phyloP scores from a whole-genome alignment of 192 early-diverging fungal genomes.

The Cladochytrium replicatum region DNA sequence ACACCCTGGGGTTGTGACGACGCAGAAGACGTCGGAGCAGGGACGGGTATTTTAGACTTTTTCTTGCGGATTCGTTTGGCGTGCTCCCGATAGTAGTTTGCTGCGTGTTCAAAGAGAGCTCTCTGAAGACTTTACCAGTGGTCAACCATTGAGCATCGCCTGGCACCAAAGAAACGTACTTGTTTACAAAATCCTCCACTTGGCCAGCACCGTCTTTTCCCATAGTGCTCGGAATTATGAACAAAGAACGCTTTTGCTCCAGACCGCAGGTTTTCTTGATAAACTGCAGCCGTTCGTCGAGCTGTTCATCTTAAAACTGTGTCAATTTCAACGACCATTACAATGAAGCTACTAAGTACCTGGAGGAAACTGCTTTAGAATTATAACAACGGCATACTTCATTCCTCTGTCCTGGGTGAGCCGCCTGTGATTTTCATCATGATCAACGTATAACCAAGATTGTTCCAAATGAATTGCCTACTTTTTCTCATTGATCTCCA shows the following conservation, averaged over 20 bases:
- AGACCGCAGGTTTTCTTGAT: conserved; percentile 60
- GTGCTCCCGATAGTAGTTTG: conserved; percentile 67
- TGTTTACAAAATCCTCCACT: conserved; percentile 50
- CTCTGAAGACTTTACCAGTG: conserved; percentile 43
- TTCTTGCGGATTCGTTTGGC: conserved; percentile 66
- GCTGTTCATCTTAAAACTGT: conserved; percentile 42
- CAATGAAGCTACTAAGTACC: conserved; percentile 26
- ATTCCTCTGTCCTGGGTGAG: conserved; percentile 50
- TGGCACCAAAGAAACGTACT: conserved; percentile 31
- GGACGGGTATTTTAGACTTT: conserved; percentile 45
- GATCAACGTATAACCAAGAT: background rate
- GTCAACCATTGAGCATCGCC: conserved; percentile 6
- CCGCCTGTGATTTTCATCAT: conserved; percentile 32
- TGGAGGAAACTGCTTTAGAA: conserved; percentile 42
- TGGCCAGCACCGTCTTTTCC: conserved; percentile 17
- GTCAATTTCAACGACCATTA: too few relatives aligned
- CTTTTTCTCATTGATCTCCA: conserved; percentile 61
- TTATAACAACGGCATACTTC: conserved; percentile 63
- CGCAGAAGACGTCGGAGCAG: conserved; percentile 17
- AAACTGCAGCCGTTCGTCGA: conserved; percentile 59
- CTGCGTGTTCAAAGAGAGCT: conserved; percentile 55
- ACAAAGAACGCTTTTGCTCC: conserved; percentile 59
- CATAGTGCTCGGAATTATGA: conserved; percentile 41
- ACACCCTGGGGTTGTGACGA: too few relatives aligned
- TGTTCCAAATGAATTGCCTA: conserved; percentile 16